These are phyloP conservation scores for Chrysanthemum makinoi DNA, from an alignment of 129 eudicot species.

Conservation along the genomic window DNA sequence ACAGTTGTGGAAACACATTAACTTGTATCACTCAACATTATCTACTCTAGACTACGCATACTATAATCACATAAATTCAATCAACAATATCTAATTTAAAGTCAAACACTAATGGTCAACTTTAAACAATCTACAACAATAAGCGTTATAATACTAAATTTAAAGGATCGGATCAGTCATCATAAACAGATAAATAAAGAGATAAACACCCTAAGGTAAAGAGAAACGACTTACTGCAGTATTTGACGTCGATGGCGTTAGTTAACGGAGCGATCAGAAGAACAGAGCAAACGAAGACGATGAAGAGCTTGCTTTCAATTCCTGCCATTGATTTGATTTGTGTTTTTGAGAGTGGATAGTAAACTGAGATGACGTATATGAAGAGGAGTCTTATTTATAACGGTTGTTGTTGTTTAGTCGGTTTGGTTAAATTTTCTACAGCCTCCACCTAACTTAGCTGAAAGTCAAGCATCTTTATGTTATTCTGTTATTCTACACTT, in stretches of 20 bases:
- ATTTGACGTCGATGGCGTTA: constrained; percentile 46
- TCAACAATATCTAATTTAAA: too few relatives aligned
- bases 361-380: constrained; percentile 1
- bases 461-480: too few relatives aligned
- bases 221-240: constrained; percentile 44
- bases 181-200: not conserved
- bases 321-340: constrained; percentile 32
- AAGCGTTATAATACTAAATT: too few relatives aligned
- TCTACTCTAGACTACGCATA: too few relatives aligned
- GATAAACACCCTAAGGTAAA: not conserved
- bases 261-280: constrained; percentile 27
- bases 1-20: too few relatives aligned
- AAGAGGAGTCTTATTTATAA: constrained; percentile 9
- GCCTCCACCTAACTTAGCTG: too few relatives aligned
- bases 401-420: constrained; percentile 11
- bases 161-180: not conserved
- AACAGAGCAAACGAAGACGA: constrained; percentile 24
- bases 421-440: constrained; percentile 8
- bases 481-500: too few relatives aligned
- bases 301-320: constrained; percentile 25
- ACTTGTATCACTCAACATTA: too few relatives aligned
- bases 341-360: not conserved
- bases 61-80: too few relatives aligned
- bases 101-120: too few relatives aligned
- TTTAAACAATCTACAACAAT: too few relatives aligned